Base-by-base conservation (phyloP, 2,329 filamentous ascomycete genomes). In the Phyllosticta citribraziliensis region DNA sequence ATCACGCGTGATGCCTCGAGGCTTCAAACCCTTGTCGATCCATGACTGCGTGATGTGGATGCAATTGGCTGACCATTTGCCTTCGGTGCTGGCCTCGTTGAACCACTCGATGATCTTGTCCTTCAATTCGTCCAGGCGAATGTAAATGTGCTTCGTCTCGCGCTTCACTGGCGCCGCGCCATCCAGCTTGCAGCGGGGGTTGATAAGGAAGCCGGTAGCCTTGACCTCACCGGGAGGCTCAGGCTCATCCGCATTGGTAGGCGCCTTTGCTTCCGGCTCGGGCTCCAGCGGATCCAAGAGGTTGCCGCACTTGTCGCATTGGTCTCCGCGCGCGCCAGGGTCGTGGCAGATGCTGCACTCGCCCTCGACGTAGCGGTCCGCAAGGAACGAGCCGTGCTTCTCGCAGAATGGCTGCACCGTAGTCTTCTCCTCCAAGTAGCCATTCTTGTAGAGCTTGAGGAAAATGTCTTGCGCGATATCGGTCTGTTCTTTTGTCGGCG, bases 391-490 rank as follows among this genome's bases (percentile, higher is more conserved):
- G 56, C 73, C 71, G 60, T 93, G 88, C 59, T 71, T 72, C 66
- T 91, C 88, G 75, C 94, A 97, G 78, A 91, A 97, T 24, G 93
- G 91, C 75, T 99, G 94, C 25, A 84, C 88, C 10, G 91, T 94
- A 62, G 87, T 88, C 66, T 89, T 84, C 80, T 97, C 91, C 73
- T 92, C 88, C 62, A 97, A 81, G 70, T 86, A 96, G 27, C 89
- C 91, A 69, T 96, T 96, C 65, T 94, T 83, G 77, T 91, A 82
- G n/a, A 99, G 83, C 73, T 91, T 87, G 61, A 80, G 79, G 76
- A 97, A 97, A 66, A 97, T 92, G 65, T 89, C 85, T 76, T 97
- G 94, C 10, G 92, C 89, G 68, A 99, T 97, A 66, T 91, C 84
- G 22, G 91, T 97, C 76, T 97, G 94, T 69, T 94, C 84, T 60